Evolutionary conservation across 2,329 filamentous ascomycete genomes (phyloP).

Genomic region (Sarocladiaceae sp.): DNA sequence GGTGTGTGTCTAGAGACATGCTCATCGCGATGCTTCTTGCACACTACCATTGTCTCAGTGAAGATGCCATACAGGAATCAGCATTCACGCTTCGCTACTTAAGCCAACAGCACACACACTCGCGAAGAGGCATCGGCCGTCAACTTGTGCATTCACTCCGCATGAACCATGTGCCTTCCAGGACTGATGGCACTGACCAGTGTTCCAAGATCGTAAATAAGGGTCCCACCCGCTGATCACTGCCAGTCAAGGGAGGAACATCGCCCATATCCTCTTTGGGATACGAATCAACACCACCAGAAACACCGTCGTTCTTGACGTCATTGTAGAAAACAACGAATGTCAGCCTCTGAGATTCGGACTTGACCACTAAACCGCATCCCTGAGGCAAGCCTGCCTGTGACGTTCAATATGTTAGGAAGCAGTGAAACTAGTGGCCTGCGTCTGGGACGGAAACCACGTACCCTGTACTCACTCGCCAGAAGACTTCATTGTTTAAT

Average conservation of each 20-base stretch:
- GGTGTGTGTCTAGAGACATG: neutral
- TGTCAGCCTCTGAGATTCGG: too few relatives aligned
- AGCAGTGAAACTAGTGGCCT: too few relatives aligned
- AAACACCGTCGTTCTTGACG: slow-evolving; percentile 1
- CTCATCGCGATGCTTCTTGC: too few relatives aligned
- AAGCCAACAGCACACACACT: too few relatives aligned
- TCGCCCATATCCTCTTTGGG: neutral
- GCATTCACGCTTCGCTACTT: neutral
- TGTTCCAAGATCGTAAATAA: slow-evolving; percentile 1
- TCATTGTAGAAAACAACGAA: neutral
- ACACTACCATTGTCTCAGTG: neutral
- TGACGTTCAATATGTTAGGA: too few relatives aligned
- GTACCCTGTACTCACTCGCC: too few relatives aligned
- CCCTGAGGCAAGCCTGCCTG: too few relatives aligned
- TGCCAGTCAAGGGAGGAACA: neutral
- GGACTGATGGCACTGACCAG: neutral
- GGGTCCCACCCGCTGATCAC: neutral
- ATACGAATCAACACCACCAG: neutral
- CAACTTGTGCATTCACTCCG: too few relatives aligned
- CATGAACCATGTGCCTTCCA: neutral
- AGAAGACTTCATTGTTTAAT: too few relatives aligned
- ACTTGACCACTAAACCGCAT: too few relatives aligned
- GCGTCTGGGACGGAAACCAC: too few relatives aligned
- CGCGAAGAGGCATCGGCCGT: too few relatives aligned
- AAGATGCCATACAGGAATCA: neutral